Evolutionary conservation across 768 basidiomycete species (phyloP).

Genomic region (Boletus rufocinnamomeus): DNA sequence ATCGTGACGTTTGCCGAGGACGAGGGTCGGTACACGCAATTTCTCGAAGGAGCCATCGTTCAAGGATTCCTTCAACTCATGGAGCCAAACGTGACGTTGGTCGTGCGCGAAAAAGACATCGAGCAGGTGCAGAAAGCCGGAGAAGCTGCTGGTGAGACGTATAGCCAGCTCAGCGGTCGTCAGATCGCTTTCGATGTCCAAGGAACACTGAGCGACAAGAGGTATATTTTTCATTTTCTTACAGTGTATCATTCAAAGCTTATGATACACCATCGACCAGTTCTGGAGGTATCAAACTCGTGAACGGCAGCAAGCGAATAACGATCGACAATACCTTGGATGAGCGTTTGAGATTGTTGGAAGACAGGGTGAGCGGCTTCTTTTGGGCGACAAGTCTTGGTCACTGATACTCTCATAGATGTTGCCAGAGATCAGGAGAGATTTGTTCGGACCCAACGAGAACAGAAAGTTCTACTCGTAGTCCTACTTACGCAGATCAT

Average conservation of each 20-base stretch:
- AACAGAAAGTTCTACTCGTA: slow-evolving; percentile 91
- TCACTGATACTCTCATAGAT: slow-evolving; percentile 55
- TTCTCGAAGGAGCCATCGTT: slow-evolving; percentile 81
- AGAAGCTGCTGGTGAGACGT: slow-evolving; percentile 61
- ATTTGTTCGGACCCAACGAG: slow-evolving; percentile 86
- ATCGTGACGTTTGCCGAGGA: slow-evolving; percentile 65
- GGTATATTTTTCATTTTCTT: slow-evolving; percentile 44
- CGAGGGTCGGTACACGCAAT: slow-evolving; percentile 71
- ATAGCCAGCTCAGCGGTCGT: slow-evolving; percentile 77
- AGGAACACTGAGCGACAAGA: slow-evolving; percentile 62
- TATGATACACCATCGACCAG: slow-evolving; percentile 37
- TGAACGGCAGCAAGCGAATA: slow-evolving; percentile 74
- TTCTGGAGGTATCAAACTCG: slow-evolving; percentile 83
- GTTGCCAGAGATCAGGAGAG: slow-evolving; percentile 90
- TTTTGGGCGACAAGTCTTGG: neutral
- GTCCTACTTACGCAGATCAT: neutral
- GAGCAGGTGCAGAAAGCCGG: slow-evolving; percentile 63
- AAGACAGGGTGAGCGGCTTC: slow-evolving; percentile 72
- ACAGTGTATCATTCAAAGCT: neutral
- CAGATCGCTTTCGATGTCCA: slow-evolving; percentile 60
- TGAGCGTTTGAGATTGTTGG: slow-evolving; percentile 83
- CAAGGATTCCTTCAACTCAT: slow-evolving; percentile 85
- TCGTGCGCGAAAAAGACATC: slow-evolving; percentile 67
- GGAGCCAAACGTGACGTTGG: slow-evolving; percentile 69
- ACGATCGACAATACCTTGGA: slow-evolving; percentile 94